Conservation (phyloP, 352 stramenopile species). For the Plasmopara halstedii region DNA sequence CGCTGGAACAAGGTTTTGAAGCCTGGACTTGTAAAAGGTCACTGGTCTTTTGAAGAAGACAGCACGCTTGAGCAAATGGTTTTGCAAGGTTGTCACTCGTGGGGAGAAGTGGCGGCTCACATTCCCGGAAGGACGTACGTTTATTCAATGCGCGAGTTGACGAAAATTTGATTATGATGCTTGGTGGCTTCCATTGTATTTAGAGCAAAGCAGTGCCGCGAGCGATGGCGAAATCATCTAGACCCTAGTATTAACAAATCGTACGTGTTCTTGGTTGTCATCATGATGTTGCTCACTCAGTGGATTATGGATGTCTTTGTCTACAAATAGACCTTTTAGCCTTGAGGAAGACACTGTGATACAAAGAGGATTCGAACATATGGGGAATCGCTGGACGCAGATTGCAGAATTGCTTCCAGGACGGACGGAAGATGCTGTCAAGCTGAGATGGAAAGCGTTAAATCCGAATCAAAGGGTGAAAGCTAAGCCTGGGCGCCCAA, state of each 20-base stretch:
- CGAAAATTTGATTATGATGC: not conserved
- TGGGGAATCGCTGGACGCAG: slow-evolving; percentile 94
- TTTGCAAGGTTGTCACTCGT: slow-evolving; percentile 59
- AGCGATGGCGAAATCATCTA: slow-evolving; percentile 95
- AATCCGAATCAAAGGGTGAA: slow-evolving; percentile 58
- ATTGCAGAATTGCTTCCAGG: slow-evolving; percentile 83
- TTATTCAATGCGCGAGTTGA: not conserved
- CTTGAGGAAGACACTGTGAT: slow-evolving; percentile 92
- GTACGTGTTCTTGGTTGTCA: slow-evolving; percentile 19
- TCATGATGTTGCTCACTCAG: not conserved
- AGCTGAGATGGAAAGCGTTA: slow-evolving; percentile 73
- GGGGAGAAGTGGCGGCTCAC: slow-evolving; percentile 49
- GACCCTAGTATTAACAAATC: slow-evolving; percentile 89
- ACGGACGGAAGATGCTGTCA: slow-evolving; percentile 83
- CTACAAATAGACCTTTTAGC: slow-evolving; percentile 51
- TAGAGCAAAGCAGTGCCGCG: slow-evolving; percentile 92
- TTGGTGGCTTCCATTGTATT: slow-evolving; percentile 5
- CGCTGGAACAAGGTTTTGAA: slow-evolving; percentile 86
- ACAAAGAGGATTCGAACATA: slow-evolving; percentile 80
- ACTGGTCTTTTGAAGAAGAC: slow-evolving; percentile 91
- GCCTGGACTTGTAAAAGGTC: slow-evolving; percentile 87
- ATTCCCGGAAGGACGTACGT: slow-evolving; percentile 58
- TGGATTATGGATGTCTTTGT: not conserved
- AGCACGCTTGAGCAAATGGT: slow-evolving; percentile 78
- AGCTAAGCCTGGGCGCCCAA: slow-evolving; percentile 50